phyloP scores from a whole-genome alignment of 2,329 filamentous ascomycete genomes.

The Aspergillus sp. region DNA sequence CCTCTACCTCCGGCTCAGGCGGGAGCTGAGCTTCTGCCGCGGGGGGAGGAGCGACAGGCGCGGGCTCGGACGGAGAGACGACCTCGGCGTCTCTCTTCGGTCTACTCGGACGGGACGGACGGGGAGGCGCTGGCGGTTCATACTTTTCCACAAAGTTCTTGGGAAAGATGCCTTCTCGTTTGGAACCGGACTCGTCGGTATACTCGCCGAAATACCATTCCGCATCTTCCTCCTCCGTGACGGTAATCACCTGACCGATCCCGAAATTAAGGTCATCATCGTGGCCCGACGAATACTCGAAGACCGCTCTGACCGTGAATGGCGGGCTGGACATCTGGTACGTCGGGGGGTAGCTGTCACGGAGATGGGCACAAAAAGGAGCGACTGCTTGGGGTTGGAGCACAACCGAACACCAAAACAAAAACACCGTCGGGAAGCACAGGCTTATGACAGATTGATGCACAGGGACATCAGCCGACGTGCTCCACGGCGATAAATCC shows the following conservation, averaged over 20 bases:
- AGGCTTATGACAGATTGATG: background rate
- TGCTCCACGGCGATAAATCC: background rate
- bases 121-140: constrained; percentile 84
- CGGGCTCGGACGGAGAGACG: constrained; percentile 33
- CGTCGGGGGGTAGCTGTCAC: constrained; percentile 24
- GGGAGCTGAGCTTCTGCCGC: constrained; percentile 20
- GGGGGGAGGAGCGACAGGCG: constrained; percentile 18
- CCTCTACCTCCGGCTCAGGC: constrained; percentile 29
- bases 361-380: constrained; percentile 16
- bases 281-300: constrained; percentile 88
- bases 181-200: constrained; percentile 68
- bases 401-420: constrained; percentile 3
- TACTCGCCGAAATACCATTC: constrained; percentile 96
- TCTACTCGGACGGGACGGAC: constrained; percentile 69
- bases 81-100: constrained; percentile 61
- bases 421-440: background rate
- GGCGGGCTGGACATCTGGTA: constrained; percentile 65
- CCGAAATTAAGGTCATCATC: constrained; percentile 91
- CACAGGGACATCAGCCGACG: background rate
- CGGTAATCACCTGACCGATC: constrained; percentile 84
- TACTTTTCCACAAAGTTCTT: constrained; percentile 97
- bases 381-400: constrained; percentile 6
- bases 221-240: constrained; percentile 85
- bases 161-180: constrained; percentile 84
- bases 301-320: constrained; percentile 95